Evolutionary conservation across 345 rosid species (phyloP), one percentile per base, ranked within the genome.

Genomic region (Leavenworthia alabamica): DNA sequence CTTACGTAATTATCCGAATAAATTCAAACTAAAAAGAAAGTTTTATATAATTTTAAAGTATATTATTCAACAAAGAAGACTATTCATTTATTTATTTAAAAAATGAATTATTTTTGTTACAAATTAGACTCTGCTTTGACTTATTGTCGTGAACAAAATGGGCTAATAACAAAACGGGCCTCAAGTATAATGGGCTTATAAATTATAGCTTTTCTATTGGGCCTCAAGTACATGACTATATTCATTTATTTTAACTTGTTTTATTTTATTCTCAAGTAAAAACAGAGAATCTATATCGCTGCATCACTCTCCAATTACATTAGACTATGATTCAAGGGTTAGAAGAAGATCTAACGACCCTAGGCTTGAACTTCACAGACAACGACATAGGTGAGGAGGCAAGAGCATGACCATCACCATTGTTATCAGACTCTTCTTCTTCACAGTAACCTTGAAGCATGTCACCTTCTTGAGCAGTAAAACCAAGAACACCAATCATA

Each of bases 361-460:
- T 55, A 55, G 64, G 53, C 53, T 62, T 62, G 45, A 47, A 63
- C 2, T 37, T 48, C 8, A 45, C 7, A 8, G 70, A 20, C 10
- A 64, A 11, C 15, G 65, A 20, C 13, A 64, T 47, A 35, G 75
- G 55, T 64, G 75, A 64, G 23, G 68, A 59, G 40, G 58, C 56
- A 60, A 66, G 64, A 54, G 57, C 33, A 46, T 31, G 47, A 19
- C 33, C 8, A 3, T 36, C 45, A 62, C 60, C 45, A 23, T 27
- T 29, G 36, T 31, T 15, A 5, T 42, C 40, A 26, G 45, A 26
- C 26, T 71, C 71, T 0, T 76, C 62, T 13, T 50, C 60, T 36
- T 81, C 78, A 41, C 97, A 88, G 60, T 88, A 86, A 16, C 94
- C 89, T 68, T 83, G 83, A 6, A 90, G 85, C 3, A 83, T 66